Evolutionary conservation across 345 rosid genomes (phyloP), one percentile per base, ranked within the genome.

Genomic region (Citrus trifoliata): DNA sequence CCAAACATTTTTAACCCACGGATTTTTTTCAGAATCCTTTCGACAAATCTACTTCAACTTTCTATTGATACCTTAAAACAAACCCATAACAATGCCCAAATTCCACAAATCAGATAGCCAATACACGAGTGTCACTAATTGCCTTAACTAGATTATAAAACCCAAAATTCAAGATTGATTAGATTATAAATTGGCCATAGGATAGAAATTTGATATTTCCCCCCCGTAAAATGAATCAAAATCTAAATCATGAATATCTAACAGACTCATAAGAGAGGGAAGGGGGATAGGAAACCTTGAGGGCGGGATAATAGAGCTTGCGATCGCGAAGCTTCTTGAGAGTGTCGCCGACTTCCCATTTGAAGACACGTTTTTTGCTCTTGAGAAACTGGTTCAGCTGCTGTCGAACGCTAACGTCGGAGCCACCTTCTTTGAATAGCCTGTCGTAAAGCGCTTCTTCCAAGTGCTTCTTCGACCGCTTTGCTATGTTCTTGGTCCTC

Each of bases 321-420:
- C 93, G 94, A 74, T 72, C 76, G 56, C 99, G 94, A 76, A 96
- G 98, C 84, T 91, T 94, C 87, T 85, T 91, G 81, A 94, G 79
- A 30, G 99, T 93, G 75, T 90, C 90, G 21, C 93, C 97, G 3
- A 92, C 95, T 80, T 96, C 99, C 99, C 99, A 96, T 89, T 96
- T 96, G 88, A 81, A 96, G 27, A 88, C 98, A 70, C 91, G 93
- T 80, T 94, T 96, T 70, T 90, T 86, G 89, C 94, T 86, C 80
- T 88, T 94, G 82, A 96, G 85, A 88, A 96, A 93, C 74, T 77
- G 86, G 76, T 93, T 96, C 76, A 96, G 83, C 77, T 93, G 93
- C 58, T 88, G 91, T 10, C 91, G 88, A 65, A 96, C 91, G 68
- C 79, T 89, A 16, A 82, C 73, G 83, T 94, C 97, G 10, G 91